Percentiles rank a stretch among this genome's conserved stretches.
Conservation (phyloP, 208 protist species). For the Leishmania major region DNA sequence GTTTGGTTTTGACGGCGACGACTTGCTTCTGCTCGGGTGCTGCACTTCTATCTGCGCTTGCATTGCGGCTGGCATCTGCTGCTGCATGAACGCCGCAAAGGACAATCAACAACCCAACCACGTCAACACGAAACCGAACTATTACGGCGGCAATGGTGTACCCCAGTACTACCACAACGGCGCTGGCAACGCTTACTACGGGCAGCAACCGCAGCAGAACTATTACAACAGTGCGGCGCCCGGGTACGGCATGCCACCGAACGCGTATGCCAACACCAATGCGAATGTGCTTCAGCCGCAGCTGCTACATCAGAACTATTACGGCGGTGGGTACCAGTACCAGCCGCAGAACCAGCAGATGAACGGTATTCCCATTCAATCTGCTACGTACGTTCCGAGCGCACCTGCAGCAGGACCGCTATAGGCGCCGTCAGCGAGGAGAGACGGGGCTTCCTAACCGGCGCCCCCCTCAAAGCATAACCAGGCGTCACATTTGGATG, state of each 20-base stretch:
- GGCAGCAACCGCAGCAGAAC: not conserved
- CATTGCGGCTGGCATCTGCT: slow-evolving; percentile 23
- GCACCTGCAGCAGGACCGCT: not conserved
- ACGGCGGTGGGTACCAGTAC: not conserved
- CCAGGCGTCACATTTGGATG: slow-evolving; percentile 1
- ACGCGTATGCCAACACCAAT: slow-evolving; percentile 9
- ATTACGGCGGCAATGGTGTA: slow-evolving; percentile 1
- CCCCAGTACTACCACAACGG: slow-evolving; percentile 3
- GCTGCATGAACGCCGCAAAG: slow-evolving; percentile 11
- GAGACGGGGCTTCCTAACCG: not conserved
- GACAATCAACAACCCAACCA: not conserved
- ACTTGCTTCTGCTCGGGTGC: slow-evolving; percentile 19
- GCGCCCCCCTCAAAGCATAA: not conserved
- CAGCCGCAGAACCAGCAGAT: not conserved
- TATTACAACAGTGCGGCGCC: slow-evolving; percentile 5
- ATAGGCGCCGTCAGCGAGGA: not conserved
- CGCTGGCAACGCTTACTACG: slow-evolving; percentile 7
- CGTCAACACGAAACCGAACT: slow-evolving; percentile 2
- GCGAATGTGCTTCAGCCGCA: not conserved
- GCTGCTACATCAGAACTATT: not conserved
- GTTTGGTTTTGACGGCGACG: slow-evolving; percentile 17
- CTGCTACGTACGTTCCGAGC: not conserved
- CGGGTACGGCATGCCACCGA: slow-evolving; percentile 20
- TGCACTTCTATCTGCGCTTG: slow-evolving; percentile 19
- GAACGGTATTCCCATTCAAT: not conserved